Base-by-base conservation (phyloP, 768 basidiomycete genomes). In the Sporobolomyces roseus region DNA sequence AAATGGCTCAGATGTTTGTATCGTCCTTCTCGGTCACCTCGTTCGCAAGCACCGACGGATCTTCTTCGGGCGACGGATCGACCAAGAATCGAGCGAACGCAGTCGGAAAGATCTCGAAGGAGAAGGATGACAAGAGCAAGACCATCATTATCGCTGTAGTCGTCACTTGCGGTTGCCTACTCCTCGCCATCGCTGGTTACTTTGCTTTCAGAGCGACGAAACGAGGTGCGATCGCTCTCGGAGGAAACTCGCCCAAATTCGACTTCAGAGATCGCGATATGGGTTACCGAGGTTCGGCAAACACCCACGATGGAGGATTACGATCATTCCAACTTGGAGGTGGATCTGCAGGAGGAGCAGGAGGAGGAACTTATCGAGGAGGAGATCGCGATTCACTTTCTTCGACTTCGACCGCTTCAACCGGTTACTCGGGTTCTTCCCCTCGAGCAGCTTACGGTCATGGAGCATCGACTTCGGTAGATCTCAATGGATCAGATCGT, bases 71-170 rank as follows among this genome's bases (percentile, higher is more conserved):
- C 14, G 48, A 66, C 32, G 21, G 45, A 36, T 32, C 56, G 13
- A 29, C 53, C 3, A 33, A 51, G 3, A 14, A 36, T 10, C 53
- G 52, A 50, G 29, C 50, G 53, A 36, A 49, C 30, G 29, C 48
- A n/a, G 29, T 33, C 25, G 32, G 33, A 29, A 55, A 58, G n/a
- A n/a, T 48, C 36, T 14, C 45, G 27, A 56, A 43, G 30, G 45
- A 48, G 30, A 58, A 45, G 41, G 35, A 30, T 43, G 61, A 58
- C 64, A 76, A 74, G 64, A 63, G 58, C 50, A 75, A 71, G 61
- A 76, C 58, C 32, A 74, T 75, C 61, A 64, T 76, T 63, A 74
- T 76, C 52, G 75, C 69, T 38, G 73, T 74, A 53, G 74, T 73
- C 49, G 74, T 74, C 33, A 53, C 66, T 38, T 63, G 73, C 27